Conservation (phyloP, 176 grass and related monocot species). For the Cenchrus purpureus region DNA sequence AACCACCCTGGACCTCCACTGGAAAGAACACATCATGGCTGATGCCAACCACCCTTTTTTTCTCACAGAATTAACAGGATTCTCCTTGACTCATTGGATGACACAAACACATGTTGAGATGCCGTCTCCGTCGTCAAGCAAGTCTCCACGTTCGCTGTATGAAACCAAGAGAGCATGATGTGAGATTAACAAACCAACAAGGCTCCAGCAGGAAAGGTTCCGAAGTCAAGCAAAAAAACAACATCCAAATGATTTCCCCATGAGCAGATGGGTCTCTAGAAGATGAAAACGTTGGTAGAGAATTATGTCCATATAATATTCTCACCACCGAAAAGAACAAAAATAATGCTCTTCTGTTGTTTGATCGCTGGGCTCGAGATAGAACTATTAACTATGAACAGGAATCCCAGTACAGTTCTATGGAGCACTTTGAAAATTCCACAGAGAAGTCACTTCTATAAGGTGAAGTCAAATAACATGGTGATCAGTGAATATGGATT, state of each 20-base stretch:
- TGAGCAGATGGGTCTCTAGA: conserved; percentile 20
- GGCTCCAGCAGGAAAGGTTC: not conserved
- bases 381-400: conserved; percentile 10
- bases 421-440: conserved; percentile 1
- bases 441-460: not conserved
- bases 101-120: conserved; percentile 40
- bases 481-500: not conserved
- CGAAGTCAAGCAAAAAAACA: not conserved
- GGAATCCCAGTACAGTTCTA: not conserved
- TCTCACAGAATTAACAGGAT: conserved; percentile 31
- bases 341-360: not conserved
- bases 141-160: conserved; percentile 56
- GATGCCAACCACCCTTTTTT: conserved; percentile 21
- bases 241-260: not conserved
- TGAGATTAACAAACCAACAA: conserved; percentile 33
- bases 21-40: conserved; percentile 29
- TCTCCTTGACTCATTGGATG: conserved; percentile 61
- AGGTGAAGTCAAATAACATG: conserved; percentile 18
- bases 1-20: conserved; percentile 36
- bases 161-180: conserved; percentile 34
- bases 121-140: conserved; percentile 21
- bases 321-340: not conserved
- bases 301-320: not conserved
- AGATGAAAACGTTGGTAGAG: not conserved
- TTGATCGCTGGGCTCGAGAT: conserved; percentile 24